phyloP scores from a whole-genome alignment of 805 yeast genomes.

The Phaffomyces thermotolerans region DNA sequence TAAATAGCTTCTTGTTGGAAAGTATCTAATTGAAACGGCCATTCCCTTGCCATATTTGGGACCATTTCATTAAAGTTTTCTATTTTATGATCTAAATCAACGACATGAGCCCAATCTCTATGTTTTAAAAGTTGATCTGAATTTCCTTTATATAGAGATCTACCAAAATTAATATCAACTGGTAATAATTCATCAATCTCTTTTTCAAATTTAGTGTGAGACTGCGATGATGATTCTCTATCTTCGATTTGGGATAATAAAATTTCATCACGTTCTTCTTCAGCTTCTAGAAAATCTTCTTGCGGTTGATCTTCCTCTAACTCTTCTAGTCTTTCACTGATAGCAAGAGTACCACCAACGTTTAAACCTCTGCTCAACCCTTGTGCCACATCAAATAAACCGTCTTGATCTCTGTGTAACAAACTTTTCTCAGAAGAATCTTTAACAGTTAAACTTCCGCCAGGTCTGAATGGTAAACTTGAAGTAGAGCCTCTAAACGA shows the following conservation, averaged over 20 bases:
- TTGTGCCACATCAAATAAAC: slow-evolving; percentile 76
- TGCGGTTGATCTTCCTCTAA: slow-evolving; percentile 18
- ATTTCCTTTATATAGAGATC: slow-evolving; percentile 23
- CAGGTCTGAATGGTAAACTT: slow-evolving; percentile 87
- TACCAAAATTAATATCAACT: slow-evolving; percentile 39
- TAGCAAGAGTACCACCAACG: not conserved
- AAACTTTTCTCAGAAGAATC: slow-evolving; percentile 26
- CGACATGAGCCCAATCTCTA: slow-evolving; percentile 91
- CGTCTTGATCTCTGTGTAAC: slow-evolving; percentile 58
- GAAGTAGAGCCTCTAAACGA: slow-evolving; percentile 62
- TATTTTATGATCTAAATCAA: slow-evolving; percentile 75
- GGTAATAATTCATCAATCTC: slow-evolving; percentile 49
- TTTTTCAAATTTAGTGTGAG: slow-evolving; percentile 17
- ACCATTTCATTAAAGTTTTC: slow-evolving; percentile 82
- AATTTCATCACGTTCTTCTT: slow-evolving; percentile 9
- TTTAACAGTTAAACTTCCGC: slow-evolving; percentile 49
- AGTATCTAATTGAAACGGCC: slow-evolving; percentile 93
- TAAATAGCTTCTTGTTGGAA: slow-evolving; percentile 97
- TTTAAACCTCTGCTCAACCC: slow-evolving; percentile 71
- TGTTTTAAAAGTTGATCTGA: slow-evolving; percentile 22
- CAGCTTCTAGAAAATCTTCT: slow-evolving; percentile 24
- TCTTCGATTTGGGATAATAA: slow-evolving; percentile 5
- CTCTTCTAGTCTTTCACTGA: slow-evolving; percentile 10
- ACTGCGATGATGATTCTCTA: not conserved
- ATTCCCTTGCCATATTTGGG: slow-evolving; percentile 86